phyloP scores from a whole-genome alignment of 2,329 filamentous ascomycete genomes.

The Calonectria hongkongensis region DNA sequence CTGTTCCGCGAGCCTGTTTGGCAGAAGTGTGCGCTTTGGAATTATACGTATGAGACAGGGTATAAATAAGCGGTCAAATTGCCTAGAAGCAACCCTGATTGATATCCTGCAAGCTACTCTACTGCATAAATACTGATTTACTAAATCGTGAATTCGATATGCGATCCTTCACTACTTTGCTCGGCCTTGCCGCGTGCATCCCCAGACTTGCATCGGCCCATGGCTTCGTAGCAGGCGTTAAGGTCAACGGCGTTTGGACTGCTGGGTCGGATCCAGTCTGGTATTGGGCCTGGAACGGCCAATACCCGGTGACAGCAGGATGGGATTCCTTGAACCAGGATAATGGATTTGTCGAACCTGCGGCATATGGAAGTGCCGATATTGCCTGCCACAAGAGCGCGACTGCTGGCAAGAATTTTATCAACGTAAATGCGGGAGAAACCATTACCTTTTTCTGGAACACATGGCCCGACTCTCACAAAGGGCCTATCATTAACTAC shows the following conservation, averaged over 20 bases:
- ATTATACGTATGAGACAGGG: background rate
- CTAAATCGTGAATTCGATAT: background rate
- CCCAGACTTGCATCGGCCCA: slow-evolving; percentile 40
- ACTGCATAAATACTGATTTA: background rate
- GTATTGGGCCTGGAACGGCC: slow-evolving; percentile 35
- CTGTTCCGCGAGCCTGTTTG: background rate
- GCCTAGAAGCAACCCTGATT: background rate
- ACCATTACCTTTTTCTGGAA: slow-evolving; percentile 63
- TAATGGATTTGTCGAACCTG: slow-evolving; percentile 69
- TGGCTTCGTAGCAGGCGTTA: slow-evolving; percentile 43
- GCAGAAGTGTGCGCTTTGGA: background rate
- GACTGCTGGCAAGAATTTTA: slow-evolving; percentile 59
- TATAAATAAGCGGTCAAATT: slow-evolving; percentile 5
- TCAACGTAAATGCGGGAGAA: slow-evolving; percentile 61
- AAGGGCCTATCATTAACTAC: slow-evolving; percentile 77
- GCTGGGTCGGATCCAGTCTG: slow-evolving; percentile 42
- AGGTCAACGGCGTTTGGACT: slow-evolving; percentile 41
- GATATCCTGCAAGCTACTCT: background rate
- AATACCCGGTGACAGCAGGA: slow-evolving; percentile 48
- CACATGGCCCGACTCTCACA: slow-evolving; percentile 64
- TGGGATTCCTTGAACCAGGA: slow-evolving; percentile 65
- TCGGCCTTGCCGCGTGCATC: slow-evolving; percentile 36
- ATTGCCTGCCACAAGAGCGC: slow-evolving; percentile 68
- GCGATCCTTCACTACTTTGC: slow-evolving; percentile 16
- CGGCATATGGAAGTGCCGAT: slow-evolving; percentile 60